Base-by-base conservation (phyloP, 352 stramenopile species). In the Blastocystis sp. region DNA sequence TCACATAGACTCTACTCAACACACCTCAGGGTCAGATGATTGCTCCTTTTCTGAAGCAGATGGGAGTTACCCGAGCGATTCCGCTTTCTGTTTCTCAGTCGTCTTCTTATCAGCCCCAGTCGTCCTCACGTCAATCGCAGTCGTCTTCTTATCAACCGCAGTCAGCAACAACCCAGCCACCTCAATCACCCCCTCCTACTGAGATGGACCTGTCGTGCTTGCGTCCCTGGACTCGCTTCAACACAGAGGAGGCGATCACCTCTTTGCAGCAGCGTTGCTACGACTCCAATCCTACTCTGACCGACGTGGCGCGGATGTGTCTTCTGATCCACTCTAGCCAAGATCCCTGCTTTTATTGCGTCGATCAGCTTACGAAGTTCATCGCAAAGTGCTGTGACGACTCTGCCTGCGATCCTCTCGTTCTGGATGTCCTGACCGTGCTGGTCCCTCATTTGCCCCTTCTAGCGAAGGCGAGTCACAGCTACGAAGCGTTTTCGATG, bases 21-120 rank as follows among this genome's bases (percentile, higher is more conserved):
- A 80, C 70, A 18, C 43, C 70, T 7, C 29, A 61, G n/a, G 70
- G 70, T 41, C 20, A 63, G 23, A 3, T 41, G 26, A 63, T 80
- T n/a, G 39, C 50, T 9, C 70, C 70, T 41, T 23, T 80, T 26
- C 55, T 80, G 9, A 53, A 80, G 45, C n/a, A 23, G 6, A 61
- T 50, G 70, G 70, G 70, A 18, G 23, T 39, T 13, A 80, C 70
- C 3, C 53, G 26, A 80, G 70, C 70, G 20, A 80, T 62, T 80
- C 70, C 70, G 23, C 55, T 80, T 8, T 79, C 68, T 9, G 4
- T 13, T 26, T 34, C 39, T 23, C 41, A 80, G 70, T 13, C 43
- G 9, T 23, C 18, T 62, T 47, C 70, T n/a, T 43, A 26, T 26
- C 34, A 29, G 15, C 64, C 15, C 0, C 34, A 55, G 11, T 1